Percentiles rank a stretch among this genome's conserved stretches.
Evolutionary conservation across 129 eudicot species (phyloP).

Genomic region (Erigeron canadensis): DNA sequence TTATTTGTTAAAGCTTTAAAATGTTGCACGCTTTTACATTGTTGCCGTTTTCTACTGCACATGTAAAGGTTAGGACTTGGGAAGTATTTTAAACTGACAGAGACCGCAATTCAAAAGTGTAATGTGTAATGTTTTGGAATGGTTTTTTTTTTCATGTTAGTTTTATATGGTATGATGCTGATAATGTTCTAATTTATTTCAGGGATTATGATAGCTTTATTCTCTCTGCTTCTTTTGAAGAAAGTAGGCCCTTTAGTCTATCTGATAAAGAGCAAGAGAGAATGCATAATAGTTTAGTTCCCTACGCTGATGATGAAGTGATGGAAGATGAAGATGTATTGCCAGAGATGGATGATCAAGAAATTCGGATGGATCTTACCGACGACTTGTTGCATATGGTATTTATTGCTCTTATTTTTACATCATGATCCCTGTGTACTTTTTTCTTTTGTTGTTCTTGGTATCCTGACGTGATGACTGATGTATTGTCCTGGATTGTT

Average conservation of each 20-base stretch:
- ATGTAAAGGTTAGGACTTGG: conserved; percentile 1
- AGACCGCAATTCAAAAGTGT: neutral
- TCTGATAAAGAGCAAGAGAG: conserved; percentile 32
- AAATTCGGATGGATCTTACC: conserved; percentile 87
- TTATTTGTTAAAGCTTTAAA: too few relatives aligned
- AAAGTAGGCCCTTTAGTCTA: conserved; percentile 20
- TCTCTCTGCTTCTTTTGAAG: too few relatives aligned
- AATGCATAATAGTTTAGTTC: conserved; percentile 39
- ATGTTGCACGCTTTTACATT: neutral
- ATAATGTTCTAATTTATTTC: conserved; percentile 15
- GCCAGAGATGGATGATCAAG: conserved; percentile 48
- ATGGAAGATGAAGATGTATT: conserved; percentile 35
- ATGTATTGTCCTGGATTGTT: conserved; percentile 19
- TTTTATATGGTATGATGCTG: neutral
- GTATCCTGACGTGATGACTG: neutral
- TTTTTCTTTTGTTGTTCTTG: conserved; percentile 11
- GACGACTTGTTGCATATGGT: conserved; percentile 98
- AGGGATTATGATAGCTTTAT: conserved; percentile 50
- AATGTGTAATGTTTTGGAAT: neutral
- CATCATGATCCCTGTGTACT: neutral
- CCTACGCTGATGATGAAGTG: conserved; percentile 24
- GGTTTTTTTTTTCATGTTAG: neutral
- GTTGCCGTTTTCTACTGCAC: neutral
- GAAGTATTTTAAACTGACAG: neutral
- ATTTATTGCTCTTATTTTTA: conserved; percentile 1